Evolutionary conservation across 2,329 filamentous ascomycete genomes (phyloP), one percentile per base, ranked within the genome.

Genomic region (Diaporthe batatas): DNA sequence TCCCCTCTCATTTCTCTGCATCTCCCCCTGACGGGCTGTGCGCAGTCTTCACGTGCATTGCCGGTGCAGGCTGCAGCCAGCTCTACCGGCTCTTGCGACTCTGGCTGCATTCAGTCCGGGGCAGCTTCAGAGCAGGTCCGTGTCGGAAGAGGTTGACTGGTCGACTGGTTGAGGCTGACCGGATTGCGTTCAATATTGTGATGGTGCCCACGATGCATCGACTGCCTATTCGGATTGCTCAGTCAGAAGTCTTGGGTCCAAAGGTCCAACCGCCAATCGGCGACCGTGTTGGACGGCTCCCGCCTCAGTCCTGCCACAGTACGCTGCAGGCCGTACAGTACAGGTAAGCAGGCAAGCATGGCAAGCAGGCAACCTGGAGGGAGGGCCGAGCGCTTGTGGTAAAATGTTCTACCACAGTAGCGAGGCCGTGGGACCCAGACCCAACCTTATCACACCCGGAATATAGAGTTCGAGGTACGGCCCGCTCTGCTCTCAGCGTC

Each of bases 381-480:
- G 25, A 44, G 44, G 62, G 62, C 62, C 39, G 39, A 42, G 62
- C 44, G 12, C 7, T n/a, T 47, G 18, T 47, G 59, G 11, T 39
- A 36, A 36, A 51, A 53, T 51, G 25, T 67, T 67, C 62, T n/a
- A n/a, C n/a, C n/a, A n/a, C n/a, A n/a, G n/a, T 53, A 67, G 62
- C 62, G 62, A 53, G 62, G 29, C 32, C 62, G 29, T 70, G 53
- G 42, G 68, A 42, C 39, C 39, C 39, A 42, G 39, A n/a, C 54
- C 68, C 32, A 58, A 51, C 47, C 42, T 34, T 70, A 58, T 49
- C 54, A 51, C 25, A 10, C 25, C 47, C 68, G 68, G 68, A 39
- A 70, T 59, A 70, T 70, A 51, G 36, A 51, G 54, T 59, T 58
- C 32, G 36, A 49, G 68, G 42, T 70, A 70, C 68, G 68, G 68